Base-by-base conservation (phyloP, 306 rosid genomes). In the Luffa aegyptiaca region DNA sequence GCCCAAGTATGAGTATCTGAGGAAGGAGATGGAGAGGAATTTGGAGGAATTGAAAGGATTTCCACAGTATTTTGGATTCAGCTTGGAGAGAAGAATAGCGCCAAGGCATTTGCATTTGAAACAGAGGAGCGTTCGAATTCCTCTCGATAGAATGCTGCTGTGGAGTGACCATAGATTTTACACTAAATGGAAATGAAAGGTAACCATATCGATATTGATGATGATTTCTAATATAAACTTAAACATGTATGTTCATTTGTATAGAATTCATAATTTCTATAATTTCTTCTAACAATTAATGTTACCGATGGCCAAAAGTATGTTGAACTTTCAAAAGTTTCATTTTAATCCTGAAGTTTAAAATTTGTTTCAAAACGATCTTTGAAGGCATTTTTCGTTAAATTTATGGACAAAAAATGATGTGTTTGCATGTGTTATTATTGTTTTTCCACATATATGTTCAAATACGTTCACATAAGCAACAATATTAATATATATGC, bases 41-140 rank as follows among this genome's bases (percentile, higher is more conserved):
- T 62, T 91, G 82, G 89, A 90, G 18, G 97, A 95, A 76, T 76
- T 92, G 88, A 92, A 82, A 74, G 35, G 1, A 77, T 92, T 95
- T 55, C 97, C 97, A 3, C 93, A 88, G 87, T 90, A 89, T 75
- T 95, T 95, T 71, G 97, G 87, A 17, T 95, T 92, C 51, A 92
- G 96, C 51, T 84, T 91, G 87, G 89, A 87, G 81, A 87, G 84
- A 53, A 83, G 90, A 76, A 91, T 95, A 37, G 83, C 12, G 58
- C 97, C 96, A 0, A 86, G 97, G 37, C 96, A 92, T 80, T 81
- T 90, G 84, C 97, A 89, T 86, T 82, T 92, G 90, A 86, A 89
- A 49, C 68, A 86, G 14, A 90, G 91, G 78, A 85, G 81, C 73
- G 88, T 89, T 0, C 75, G 20, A 20, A 89, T 92, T 79, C 93